phyloP scores from a whole-genome alignment of 805 yeast genomes.

The Spathaspora girioi region DNA sequence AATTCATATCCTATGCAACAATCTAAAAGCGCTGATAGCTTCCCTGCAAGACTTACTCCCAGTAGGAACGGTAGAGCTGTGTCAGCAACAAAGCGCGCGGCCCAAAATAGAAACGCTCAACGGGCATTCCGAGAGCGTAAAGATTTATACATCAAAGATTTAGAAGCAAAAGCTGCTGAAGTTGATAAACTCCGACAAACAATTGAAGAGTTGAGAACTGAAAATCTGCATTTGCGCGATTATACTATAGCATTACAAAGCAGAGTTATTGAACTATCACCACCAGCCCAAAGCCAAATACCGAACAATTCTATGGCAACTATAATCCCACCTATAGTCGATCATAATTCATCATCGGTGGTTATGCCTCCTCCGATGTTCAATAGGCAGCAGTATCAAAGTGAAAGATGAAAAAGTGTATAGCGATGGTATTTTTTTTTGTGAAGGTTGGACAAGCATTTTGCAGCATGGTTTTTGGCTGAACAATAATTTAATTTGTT shows the following conservation, averaged over 20 bases:
- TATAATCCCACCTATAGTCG: constrained; percentile 28
- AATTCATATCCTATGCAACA: not conserved
- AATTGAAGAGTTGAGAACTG: constrained; percentile 63
- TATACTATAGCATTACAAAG: constrained; percentile 69
- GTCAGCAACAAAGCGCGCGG: constrained; percentile 77
- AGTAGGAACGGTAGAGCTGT: constrained; percentile 32
- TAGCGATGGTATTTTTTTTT: not conserved
- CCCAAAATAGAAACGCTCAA: constrained; percentile 89
- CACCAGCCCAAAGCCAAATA: constrained; percentile 10
- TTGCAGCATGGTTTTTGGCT: too few species aligned
- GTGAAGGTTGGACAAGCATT: too few species aligned
- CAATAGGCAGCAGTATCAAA: constrained; percentile 6
- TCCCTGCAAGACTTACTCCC: not conserved
- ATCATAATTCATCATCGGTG: constrained; percentile 35
- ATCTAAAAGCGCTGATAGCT: not conserved
- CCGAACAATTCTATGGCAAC: constrained; percentile 3
- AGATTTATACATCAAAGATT: constrained; percentile 74
- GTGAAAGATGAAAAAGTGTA: not conserved
- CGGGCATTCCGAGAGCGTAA: constrained; percentile 84
- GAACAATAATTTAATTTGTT: not conserved
- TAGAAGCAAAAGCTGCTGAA: constrained; percentile 67
- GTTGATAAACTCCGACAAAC: constrained; percentile 60
- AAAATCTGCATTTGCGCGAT: constrained; percentile 69
- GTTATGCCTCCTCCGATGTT: constrained; percentile 13
- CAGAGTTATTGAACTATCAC: constrained; percentile 50